phyloP scores from a whole-genome alignment of 2,329 filamentous ascomycete genomes.

The Endothia cerciana region DNA sequence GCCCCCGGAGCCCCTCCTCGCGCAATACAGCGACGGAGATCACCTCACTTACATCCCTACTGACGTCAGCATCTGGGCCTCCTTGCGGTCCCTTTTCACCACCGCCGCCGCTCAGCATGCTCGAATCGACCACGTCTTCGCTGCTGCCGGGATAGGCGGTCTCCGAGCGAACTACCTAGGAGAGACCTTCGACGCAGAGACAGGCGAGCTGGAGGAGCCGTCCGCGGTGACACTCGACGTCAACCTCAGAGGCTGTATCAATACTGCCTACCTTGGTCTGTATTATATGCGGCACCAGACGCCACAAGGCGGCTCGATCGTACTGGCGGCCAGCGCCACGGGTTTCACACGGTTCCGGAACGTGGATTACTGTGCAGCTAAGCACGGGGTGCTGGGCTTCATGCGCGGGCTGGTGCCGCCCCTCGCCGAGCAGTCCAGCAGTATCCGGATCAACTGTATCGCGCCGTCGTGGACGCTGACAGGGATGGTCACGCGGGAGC shows the following conservation, averaged over 20 bases:
- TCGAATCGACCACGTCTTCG: constrained; percentile 18
- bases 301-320: not conserved
- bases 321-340: not conserved
- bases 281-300: constrained; percentile 12
- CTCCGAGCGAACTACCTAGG: not conserved
- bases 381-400: constrained; percentile 13
- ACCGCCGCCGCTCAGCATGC: not conserved
- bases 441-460: constrained; percentile 57
- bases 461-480: constrained; percentile 60
- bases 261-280: constrained; percentile 13
- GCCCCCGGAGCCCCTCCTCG: not conserved
- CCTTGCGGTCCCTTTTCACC: not conserved
- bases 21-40: not conserved
- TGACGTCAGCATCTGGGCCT: constrained; percentile 7
- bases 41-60: not conserved
- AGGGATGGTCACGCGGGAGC: constrained; percentile 46
- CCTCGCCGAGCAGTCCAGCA: not conserved
- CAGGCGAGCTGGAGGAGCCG: constrained; percentile 7
- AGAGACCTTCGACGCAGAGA: not conserved
- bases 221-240: constrained; percentile 1
- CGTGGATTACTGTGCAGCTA: constrained; percentile 6
- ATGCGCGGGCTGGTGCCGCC: constrained; percentile 2
- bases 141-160: constrained; percentile 12
- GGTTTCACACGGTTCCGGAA: not conserved
- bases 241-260: constrained; percentile 14